Evolutionary conservation across 106 monocot genomes (phyloP).

Genomic region (Dioscorea zingiberensis): DNA sequence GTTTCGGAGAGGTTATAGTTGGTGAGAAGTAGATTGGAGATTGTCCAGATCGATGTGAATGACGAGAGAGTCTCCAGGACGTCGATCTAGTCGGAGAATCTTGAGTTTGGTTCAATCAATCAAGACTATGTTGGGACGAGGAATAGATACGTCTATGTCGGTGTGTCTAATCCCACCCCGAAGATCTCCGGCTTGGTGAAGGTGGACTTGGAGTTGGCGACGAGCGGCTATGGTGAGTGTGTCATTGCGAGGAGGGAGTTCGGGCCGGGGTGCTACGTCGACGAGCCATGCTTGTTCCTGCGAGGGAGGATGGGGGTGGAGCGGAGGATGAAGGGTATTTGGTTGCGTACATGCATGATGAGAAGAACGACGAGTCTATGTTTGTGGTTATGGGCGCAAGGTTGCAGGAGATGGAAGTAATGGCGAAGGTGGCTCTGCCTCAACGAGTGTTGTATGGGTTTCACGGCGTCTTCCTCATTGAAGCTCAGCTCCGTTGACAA

Average conservation of each 20-base stretch:
- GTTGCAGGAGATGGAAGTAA: constrained; percentile 51
- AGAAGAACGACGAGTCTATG: constrained; percentile 40
- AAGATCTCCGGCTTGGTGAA: constrained; percentile 24
- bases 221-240: not conserved
- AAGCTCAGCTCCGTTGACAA: constrained; percentile 33
- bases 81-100: constrained; percentile 7
- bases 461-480: constrained; percentile 55
- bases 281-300: constrained; percentile 26
- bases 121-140: not conserved
- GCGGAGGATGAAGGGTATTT: constrained; percentile 66
- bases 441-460: constrained; percentile 64
- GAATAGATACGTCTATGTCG: constrained; percentile 22
- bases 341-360: constrained; percentile 62
- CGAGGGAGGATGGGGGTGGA: not conserved
- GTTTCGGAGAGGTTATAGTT: constrained; percentile 40
- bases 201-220: constrained; percentile 6
- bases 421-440: constrained; percentile 55
- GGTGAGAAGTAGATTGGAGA: constrained; percentile 57
- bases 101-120: constrained; percentile 20
- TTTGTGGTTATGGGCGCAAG: constrained; percentile 74
- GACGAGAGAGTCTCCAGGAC: constrained; percentile 4
- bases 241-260: constrained; percentile 12
- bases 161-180: constrained; percentile 7
- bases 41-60: constrained; percentile 53
- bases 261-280: constrained; percentile 10